Percentiles rank a stretch among this genome's conserved stretches.
Evolutionary conservation across 78 protist genomes (phyloP).

Genomic region (Dictyostelium brefeldianum): DNA sequence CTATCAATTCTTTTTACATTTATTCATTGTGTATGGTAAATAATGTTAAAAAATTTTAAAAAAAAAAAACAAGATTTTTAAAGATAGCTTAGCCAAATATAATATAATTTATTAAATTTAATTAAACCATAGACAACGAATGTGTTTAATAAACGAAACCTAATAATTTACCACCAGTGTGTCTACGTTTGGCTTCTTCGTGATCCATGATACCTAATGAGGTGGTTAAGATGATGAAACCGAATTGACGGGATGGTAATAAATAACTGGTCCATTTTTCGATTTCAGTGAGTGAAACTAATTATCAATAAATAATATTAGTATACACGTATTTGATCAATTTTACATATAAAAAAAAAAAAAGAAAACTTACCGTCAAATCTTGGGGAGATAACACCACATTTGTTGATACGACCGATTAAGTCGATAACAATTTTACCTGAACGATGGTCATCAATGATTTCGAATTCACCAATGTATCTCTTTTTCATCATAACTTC

Average conservation of each 20-base stretch:
- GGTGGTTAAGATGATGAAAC: slow-evolving; percentile 99
- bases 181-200: slow-evolving; percentile 97
- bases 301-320: too few relatives aligned
- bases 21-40: too few relatives aligned
- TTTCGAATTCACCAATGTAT: slow-evolving; percentile 99
- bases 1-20: too few relatives aligned
- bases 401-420: slow-evolving; percentile 99
- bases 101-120: too few relatives aligned
- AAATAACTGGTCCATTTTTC: slow-evolving; percentile 94
- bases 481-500: slow-evolving; percentile 99
- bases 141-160: slow-evolving; percentile 53
- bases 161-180: slow-evolving; percentile 94
- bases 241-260: slow-evolving; percentile 99
- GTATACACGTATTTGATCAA: too few relatives aligned
- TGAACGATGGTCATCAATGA: slow-evolving; percentile 99
- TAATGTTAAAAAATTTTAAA: too few relatives aligned
- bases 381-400: slow-evolving; percentile 99
- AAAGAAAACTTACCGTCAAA: too few relatives aligned
- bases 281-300: slow-evolving; percentile 82
- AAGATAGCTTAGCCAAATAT: too few relatives aligned
- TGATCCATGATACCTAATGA: slow-evolving; percentile 99
- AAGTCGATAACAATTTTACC: slow-evolving; percentile 99
- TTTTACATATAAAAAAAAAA: too few relatives aligned
- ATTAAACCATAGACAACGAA: too few relatives aligned
- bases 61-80: too few relatives aligned